Conservation (phyloP, 129 eudicot genomes). For the Artemisia annua region DNA sequence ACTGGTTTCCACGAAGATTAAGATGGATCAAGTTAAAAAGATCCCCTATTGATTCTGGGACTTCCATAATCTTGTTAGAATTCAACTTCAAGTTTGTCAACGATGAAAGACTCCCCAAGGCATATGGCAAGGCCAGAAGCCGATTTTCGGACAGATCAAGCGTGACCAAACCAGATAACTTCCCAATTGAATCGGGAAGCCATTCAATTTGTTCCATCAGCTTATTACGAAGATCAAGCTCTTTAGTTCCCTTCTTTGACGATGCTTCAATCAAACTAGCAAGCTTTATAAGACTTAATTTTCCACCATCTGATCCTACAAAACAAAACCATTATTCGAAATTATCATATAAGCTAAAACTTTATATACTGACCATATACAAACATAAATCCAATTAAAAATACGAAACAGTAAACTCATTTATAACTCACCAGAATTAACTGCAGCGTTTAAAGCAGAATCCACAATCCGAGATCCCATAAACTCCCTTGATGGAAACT, state of each 20-base stretch:
- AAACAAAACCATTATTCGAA: slow-evolving; percentile 10
- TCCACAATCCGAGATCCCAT: slow-evolving; percentile 52
- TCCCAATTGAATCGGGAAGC: slow-evolving; percentile 91
- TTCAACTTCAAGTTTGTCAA: slow-evolving; percentile 59
- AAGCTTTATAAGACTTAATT: slow-evolving; percentile 78
- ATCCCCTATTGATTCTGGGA: slow-evolving; percentile 73
- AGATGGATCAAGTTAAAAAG: slow-evolving; percentile 59
- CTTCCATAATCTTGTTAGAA: slow-evolving; percentile 51
- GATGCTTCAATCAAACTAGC: slow-evolving; percentile 81
- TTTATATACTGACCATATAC: no score
- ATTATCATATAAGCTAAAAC: not conserved
- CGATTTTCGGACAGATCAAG: slow-evolving; percentile 72
- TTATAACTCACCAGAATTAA: slow-evolving; percentile 50
- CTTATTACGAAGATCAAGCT: slow-evolving; percentile 57
- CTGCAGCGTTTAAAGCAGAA: slow-evolving; percentile 48
- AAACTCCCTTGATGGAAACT: slow-evolving; percentile 43
- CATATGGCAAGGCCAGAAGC: slow-evolving; percentile 58
- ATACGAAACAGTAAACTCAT: not conserved
- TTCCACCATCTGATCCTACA: slow-evolving; percentile 61
- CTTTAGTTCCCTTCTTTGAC: slow-evolving; percentile 73
- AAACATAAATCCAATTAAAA: not conserved
- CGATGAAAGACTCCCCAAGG: slow-evolving; percentile 67
- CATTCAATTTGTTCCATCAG: slow-evolving; percentile 80
- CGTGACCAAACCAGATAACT: slow-evolving; percentile 55
- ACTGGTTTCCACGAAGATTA: slow-evolving; percentile 66